A percentile compares a stretch with the other conserved stretches of the same genome.
Evolutionary conservation across 306 rosid genomes (phyloP).

Genomic region (Acacia melanoxylon): DNA sequence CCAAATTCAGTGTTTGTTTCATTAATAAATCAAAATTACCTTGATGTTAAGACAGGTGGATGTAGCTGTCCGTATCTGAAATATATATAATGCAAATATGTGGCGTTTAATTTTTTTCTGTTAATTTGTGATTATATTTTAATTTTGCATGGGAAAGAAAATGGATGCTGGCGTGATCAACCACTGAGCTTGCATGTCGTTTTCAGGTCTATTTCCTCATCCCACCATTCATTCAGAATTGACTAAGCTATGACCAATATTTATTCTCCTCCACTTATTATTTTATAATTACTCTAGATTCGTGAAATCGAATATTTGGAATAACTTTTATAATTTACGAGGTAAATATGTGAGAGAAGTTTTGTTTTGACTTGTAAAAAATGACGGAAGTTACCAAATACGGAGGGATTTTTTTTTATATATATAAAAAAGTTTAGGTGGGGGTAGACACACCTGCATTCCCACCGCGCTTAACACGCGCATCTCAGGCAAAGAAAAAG

Average conservation of each 20-base stretch:
- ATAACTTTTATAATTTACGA: too few relatives aligned
- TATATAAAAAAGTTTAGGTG: too few relatives aligned
- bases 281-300: background rate
- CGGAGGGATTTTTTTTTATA: too few relatives aligned
- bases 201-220: conserved; percentile 19
- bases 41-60: background rate
- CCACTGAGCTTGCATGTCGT: conserved; percentile 33
- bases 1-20: conserved; percentile 4
- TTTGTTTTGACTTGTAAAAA: too few relatives aligned
- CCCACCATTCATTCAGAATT: conserved; percentile 1
- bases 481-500: too few relatives aligned
- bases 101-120: background rate
- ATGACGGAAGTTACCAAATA: too few relatives aligned
- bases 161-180: conserved; percentile 52
- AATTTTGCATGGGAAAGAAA: conserved; percentile 41
- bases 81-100: background rate
- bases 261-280: background rate
- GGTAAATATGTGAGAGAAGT: too few relatives aligned
- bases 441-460: too few relatives aligned
- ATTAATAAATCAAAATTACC: background rate
- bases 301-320: background rate
- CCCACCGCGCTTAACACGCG: too few relatives aligned
- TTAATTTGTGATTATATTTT: background rate
- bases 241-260: background rate
- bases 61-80: conserved; percentile 10